Conservation (phyloP, 345 rosid species). For the Syzygium jambos region DNA sequence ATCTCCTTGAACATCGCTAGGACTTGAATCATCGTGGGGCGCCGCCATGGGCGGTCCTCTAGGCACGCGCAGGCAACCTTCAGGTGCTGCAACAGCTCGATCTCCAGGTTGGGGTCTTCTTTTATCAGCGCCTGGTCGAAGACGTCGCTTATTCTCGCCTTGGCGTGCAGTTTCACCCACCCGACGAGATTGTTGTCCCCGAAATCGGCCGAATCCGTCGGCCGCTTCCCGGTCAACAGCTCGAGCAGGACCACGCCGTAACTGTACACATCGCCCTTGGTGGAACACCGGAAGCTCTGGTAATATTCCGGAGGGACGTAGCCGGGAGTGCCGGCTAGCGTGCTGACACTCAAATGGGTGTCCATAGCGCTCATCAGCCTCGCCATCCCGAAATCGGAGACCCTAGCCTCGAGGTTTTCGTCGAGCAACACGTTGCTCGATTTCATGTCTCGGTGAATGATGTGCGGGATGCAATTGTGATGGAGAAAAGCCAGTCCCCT, state of each 20-base stretch:
- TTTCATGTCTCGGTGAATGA: conserved; percentile 97
- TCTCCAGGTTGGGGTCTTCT: conserved; percentile 64
- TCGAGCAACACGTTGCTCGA: conserved; percentile 92
- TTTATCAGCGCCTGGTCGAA: conserved; percentile 68
- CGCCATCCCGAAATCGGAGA: conserved; percentile 98
- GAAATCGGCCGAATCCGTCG: conserved; percentile 91
- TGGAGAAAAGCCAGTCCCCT: conserved; percentile 88
- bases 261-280: conserved; percentile 91
- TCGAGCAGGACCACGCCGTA: conserved; percentile 90
- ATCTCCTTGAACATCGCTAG: conserved; percentile 75
- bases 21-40: conserved; percentile 84
- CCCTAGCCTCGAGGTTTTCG: conserved; percentile 82
- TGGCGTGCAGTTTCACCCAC: conserved; percentile 95
- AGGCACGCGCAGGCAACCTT: conserved; percentile 74
- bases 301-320: conserved; percentile 97
- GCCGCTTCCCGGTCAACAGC: conserved; percentile 79
- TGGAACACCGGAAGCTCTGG: conserved; percentile 88
- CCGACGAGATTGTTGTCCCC: conserved; percentile 98
- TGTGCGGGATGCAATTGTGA: conserved; percentile 79
- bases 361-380: conserved; percentile 83
- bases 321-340: conserved; percentile 97
- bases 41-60: conserved; percentile 56
- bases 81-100: conserved; percentile 68
- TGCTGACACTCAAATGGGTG: conserved; percentile 93
- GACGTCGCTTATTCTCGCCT: conserved; percentile 57